phyloP scores from a whole-genome alignment of 129 eudicot species.

The Dittrichia graveolens region DNA sequence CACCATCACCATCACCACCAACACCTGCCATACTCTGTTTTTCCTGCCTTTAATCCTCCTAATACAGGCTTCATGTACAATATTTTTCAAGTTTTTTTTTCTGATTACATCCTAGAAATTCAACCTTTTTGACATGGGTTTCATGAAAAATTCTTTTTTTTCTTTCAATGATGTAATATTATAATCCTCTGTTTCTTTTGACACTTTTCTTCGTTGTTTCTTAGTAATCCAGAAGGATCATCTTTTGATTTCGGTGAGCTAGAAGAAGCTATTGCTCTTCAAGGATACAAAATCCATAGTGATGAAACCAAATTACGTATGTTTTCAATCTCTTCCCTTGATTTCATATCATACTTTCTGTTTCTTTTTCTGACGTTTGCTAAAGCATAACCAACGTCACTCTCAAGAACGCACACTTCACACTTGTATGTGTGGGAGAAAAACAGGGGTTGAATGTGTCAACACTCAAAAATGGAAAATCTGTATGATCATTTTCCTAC shows the following conservation, averaged over 20 bases:
- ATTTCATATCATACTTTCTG: constrained; percentile 29
- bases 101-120: background rate
- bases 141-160: constrained; percentile 1
- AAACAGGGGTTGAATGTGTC: constrained; percentile 65
- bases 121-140: constrained; percentile 21
- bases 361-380: constrained; percentile 52
- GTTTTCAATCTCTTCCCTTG: constrained; percentile 22
- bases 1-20: constrained; percentile 56
- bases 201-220: constrained; percentile 31
- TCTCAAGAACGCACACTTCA: constrained; percentile 25
- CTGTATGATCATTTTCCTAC: constrained; percentile 50
- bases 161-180: background rate
- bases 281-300: constrained; percentile 70
- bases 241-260: constrained; percentile 92
- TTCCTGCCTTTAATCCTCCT: constrained; percentile 57
- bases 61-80: constrained; percentile 69
- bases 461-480: constrained; percentile 42
- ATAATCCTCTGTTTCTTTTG: constrained; percentile 32
- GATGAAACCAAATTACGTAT: constrained; percentile 79
- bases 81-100: background rate
- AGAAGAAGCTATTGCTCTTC: constrained; percentile 89
- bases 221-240: constrained; percentile 82
- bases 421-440: constrained; percentile 13
- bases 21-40: constrained; percentile 68
- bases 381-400: constrained; percentile 40